phyloP scores from a whole-genome alignment of 169 alveolate species.

The Cytauxzoon felis region DNA sequence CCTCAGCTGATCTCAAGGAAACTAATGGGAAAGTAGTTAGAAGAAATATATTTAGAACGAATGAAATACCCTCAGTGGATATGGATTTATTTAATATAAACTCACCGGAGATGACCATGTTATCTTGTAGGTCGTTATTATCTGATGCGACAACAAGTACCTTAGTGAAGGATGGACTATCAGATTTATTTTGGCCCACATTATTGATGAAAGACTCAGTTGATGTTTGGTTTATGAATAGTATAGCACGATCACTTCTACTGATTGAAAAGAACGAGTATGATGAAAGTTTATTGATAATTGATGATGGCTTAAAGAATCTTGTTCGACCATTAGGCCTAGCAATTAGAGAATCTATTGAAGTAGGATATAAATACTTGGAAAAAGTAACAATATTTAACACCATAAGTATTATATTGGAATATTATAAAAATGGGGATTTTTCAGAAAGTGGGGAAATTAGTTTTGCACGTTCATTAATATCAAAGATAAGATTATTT shows the following conservation, averaged over 20 bases:
- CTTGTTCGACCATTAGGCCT: conserved; percentile 44
- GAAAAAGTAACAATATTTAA: conserved; percentile 31
- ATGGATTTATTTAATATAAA: too few species aligned
- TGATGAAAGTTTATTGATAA: conserved; percentile 1
- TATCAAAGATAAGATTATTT: not conserved
- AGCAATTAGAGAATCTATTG: conserved; percentile 41
- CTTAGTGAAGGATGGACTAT: too few species aligned
- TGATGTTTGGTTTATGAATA: conserved; percentile 54
- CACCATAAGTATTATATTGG: conserved; percentile 3
- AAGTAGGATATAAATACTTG: conserved; percentile 34
- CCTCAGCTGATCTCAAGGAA: too few species aligned
- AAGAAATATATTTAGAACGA: too few species aligned
- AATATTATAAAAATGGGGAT: conserved; percentile 15
- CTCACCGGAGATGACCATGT: too few species aligned
- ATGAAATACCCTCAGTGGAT: too few species aligned
- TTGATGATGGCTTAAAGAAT: conserved; percentile 38
- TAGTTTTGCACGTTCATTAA: conserved; percentile 12
- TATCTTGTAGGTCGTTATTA: too few species aligned
- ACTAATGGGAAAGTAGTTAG: too few species aligned
- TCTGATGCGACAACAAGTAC: too few species aligned
- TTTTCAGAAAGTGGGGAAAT: conserved; percentile 1
- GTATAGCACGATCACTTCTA: conserved; percentile 29
- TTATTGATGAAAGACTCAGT: conserved; percentile 45
- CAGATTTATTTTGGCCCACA: conserved; percentile 39
- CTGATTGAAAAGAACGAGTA: conserved; percentile 19